Conservation (phyloP, 2,329 filamentous ascomycete genomes). For the Paraconiothyrium brasiliense region DNA sequence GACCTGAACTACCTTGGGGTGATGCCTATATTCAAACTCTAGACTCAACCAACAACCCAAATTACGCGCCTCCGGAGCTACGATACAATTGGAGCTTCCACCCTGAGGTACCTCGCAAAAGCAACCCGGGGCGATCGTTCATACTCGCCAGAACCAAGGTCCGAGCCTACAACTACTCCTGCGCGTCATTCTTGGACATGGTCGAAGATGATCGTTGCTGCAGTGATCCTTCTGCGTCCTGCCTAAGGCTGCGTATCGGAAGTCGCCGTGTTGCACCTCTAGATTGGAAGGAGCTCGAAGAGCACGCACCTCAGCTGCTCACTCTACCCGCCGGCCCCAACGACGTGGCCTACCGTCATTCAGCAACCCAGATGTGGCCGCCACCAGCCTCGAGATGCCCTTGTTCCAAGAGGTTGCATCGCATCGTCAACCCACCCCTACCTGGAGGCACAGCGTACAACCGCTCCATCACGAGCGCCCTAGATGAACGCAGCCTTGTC, state of each 20-base stretch:
- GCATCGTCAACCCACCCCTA: slow-evolving; percentile 43
- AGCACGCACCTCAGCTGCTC: slow-evolving; percentile 11
- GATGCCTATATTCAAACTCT: slow-evolving; percentile 39
- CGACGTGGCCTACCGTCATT: slow-evolving; percentile 37
- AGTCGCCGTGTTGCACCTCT: slow-evolving; percentile 52
- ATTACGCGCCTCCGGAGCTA: slow-evolving; percentile 47
- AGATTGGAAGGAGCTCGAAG: slow-evolving; percentile 15
- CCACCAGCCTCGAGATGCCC: slow-evolving; percentile 36
- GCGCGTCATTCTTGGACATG: slow-evolving; percentile 67
- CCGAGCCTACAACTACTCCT: slow-evolving; percentile 63
- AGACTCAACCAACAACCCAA: slow-evolving; percentile 46
- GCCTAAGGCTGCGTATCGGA: slow-evolving; percentile 62
- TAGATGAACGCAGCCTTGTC: slow-evolving; percentile 46
- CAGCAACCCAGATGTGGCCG: slow-evolving; percentile 47
- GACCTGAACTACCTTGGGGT: slow-evolving; percentile 35
- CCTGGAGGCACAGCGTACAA: slow-evolving; percentile 18
- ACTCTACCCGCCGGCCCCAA: slow-evolving; percentile 20
- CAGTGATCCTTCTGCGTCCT: slow-evolving; percentile 40
- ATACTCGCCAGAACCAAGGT: slow-evolving; percentile 65
- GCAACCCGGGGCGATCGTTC: slow-evolving; percentile 53
- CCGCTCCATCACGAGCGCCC: slow-evolving; percentile 35
- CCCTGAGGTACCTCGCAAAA: slow-evolving; percentile 56
- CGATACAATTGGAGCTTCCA: slow-evolving; percentile 60
- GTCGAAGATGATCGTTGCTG: slow-evolving; percentile 61
- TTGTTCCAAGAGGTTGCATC: slow-evolving; percentile 42